These are phyloP conservation scores for Verticillium zaregamsianum DNA, from an alignment of 2,329 filamentous ascomycete genomes.

Conservation along the genomic window DNA sequence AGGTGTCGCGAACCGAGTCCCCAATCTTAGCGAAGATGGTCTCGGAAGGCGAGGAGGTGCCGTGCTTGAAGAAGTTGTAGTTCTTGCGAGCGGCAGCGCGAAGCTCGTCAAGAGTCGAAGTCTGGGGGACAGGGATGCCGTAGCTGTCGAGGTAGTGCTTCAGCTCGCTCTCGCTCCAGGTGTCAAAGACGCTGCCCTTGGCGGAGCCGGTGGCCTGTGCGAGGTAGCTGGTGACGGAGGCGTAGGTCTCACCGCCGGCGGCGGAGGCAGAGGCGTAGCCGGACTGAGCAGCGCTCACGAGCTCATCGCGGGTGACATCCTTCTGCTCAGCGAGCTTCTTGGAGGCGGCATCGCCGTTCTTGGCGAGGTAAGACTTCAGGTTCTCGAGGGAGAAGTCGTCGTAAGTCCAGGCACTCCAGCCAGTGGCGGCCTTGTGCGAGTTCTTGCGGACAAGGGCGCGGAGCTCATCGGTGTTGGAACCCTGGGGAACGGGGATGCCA, in stretches of 20 bases:
- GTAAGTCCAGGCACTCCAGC: constrained; percentile 73
- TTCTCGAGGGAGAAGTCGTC: constrained; percentile 72
- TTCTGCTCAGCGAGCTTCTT: constrained; percentile 59
- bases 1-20: constrained; percentile 41
- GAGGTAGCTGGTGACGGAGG: constrained; percentile 68
- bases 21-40: constrained; percentile 63
- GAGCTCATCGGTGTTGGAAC: constrained; percentile 67
- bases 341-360: constrained; percentile 49
- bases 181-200: constrained; percentile 65
- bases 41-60: constrained; percentile 60
- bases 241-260: constrained; percentile 53
- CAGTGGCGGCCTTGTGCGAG: constrained; percentile 63
- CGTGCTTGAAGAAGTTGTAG: constrained; percentile 72
- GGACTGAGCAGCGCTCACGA: constrained; percentile 60
- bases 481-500: constrained; percentile 70
- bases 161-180: constrained; percentile 69
- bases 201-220: constrained; percentile 59
- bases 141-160: constrained; percentile 79
- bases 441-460: constrained; percentile 70
- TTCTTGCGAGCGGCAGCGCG: constrained; percentile 69
- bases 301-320: constrained; percentile 66
- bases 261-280: constrained; percentile 57
- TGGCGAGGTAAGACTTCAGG: constrained; percentile 53
- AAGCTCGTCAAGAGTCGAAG: constrained; percentile 64
- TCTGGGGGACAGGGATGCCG: constrained; percentile 64